phyloP scores from a whole-genome alignment of 371 early-diverging fungal species.

The Actinomucor elegans region DNA sequence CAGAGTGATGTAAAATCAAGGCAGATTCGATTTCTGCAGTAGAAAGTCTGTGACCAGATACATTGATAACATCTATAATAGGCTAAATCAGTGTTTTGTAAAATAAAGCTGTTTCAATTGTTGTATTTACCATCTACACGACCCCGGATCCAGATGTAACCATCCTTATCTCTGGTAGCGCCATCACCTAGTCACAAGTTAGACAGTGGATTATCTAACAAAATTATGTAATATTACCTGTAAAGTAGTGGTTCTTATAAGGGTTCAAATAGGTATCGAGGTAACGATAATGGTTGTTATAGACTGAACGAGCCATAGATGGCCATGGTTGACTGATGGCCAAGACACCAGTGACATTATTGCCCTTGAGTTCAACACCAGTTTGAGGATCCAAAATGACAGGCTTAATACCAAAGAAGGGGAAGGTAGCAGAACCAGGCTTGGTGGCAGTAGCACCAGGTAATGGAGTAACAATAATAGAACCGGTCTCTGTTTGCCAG shows the following conservation, averaged over 20 bases:
- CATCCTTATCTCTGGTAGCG: slow-evolving; percentile 86
- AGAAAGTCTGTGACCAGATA: slow-evolving; percentile 95
- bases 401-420: slow-evolving; percentile 95
- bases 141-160: slow-evolving; percentile 95
- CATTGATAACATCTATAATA: slow-evolving; percentile 92
- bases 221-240: slow-evolving; percentile 47
- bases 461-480: slow-evolving; percentile 89
- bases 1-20: slow-evolving; percentile 73
- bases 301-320: slow-evolving; percentile 92
- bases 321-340: slow-evolving; percentile 94
- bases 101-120: not conserved
- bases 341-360: slow-evolving; percentile 89
- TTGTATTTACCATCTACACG: slow-evolving; percentile 75
- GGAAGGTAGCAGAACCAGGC: slow-evolving; percentile 95
- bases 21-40: slow-evolving; percentile 97
- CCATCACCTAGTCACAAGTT: slow-evolving; percentile 63
- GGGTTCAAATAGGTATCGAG: slow-evolving; percentile 87
- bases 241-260: slow-evolving; percentile 87
- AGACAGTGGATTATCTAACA: not conserved
- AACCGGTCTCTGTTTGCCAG: slow-evolving; percentile 97
- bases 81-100: not conserved
- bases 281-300: slow-evolving; percentile 89
- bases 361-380: slow-evolving; percentile 73
- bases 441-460: slow-evolving; percentile 86
- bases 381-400: slow-evolving; percentile 81